A percentile compares a stretch with the other conserved stretches of the same genome.
These are phyloP conservation scores for Trametes villosa DNA, from an alignment of 768 basidiomycete genomes.

Conservation along the genomic window DNA sequence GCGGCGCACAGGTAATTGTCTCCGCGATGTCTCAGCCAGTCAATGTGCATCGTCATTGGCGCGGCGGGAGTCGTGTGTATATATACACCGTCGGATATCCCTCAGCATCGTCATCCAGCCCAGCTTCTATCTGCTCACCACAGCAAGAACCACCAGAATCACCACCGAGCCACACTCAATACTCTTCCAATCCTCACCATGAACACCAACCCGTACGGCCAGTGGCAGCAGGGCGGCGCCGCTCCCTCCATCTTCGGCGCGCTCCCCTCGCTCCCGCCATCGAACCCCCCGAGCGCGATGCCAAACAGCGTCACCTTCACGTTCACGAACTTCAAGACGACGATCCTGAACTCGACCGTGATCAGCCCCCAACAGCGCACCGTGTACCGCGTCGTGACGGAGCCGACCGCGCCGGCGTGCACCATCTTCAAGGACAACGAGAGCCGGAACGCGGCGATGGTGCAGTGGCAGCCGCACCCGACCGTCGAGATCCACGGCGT, in stretches of 20 bases:
- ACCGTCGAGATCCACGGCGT: conserved; percentile 57
- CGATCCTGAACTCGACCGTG: conserved; percentile 58
- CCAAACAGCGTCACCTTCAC: conserved; percentile 46
- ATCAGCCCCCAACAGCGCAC: conserved; percentile 53
- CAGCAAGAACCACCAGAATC: neutral
- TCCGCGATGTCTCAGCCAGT: conserved; percentile 2
- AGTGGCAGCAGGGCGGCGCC: conserved; percentile 26
- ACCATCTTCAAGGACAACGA: conserved; percentile 56
- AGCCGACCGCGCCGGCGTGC: conserved; percentile 52
- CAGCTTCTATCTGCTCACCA: neutral
- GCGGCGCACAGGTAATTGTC: neutral
- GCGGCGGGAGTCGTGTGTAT: conserved; percentile 1
- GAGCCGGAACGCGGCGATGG: conserved; percentile 51
- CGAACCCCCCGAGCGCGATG: conserved; percentile 28
- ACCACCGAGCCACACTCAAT: neutral
- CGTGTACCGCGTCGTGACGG: conserved; percentile 55
- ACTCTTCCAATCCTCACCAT: neutral
- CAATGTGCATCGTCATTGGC: neutral
- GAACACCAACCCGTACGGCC: conserved; percentile 34
- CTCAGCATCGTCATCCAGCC: conserved; percentile 3
- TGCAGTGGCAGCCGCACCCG: conserved; percentile 58
- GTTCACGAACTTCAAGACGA: conserved; percentile 55
- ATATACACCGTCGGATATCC: neutral
- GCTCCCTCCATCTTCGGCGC: conserved; percentile 65
- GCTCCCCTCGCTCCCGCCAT: conserved; percentile 52